Conservation (phyloP, 2,329 filamentous ascomycete species). For the Podosphaera xanthii region DNA sequence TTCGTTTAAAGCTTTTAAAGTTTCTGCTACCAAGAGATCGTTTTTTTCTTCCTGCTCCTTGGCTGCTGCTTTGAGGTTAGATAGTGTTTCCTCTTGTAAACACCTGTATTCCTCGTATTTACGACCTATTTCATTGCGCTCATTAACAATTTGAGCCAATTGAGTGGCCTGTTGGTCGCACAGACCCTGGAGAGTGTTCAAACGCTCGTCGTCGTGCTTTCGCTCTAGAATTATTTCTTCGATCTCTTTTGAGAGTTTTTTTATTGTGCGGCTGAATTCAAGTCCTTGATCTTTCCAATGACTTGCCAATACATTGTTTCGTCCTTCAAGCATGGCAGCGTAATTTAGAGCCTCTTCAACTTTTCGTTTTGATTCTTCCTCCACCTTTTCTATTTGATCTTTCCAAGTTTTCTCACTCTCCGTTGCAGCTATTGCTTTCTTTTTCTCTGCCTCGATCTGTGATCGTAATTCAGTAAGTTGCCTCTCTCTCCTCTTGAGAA, state of each 20-base stretch:
- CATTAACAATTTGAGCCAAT: conserved; percentile 32
- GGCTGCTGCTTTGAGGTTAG: conserved; percentile 34
- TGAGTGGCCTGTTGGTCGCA: conserved; percentile 53
- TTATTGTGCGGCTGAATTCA: conserved; percentile 30
- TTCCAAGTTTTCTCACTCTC: conserved; percentile 37
- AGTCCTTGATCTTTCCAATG: conserved; percentile 46
- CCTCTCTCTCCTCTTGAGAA: conserved; percentile 49
- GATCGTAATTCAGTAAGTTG: conserved; percentile 47
- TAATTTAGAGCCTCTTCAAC: conserved; percentile 42
- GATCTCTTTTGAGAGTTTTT: conserved; percentile 29
- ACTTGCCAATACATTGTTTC: conserved; percentile 41
- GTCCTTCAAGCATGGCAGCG: conserved; percentile 44
- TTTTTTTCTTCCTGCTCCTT: conserved; percentile 36
- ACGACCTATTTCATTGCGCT: conserved; percentile 36
- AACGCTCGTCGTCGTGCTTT: conserved; percentile 36
- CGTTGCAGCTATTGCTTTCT: conserved; percentile 34
- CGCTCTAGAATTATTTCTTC: conserved; percentile 30
- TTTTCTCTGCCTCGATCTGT: conserved; percentile 39
- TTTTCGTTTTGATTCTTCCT: conserved; percentile 34
- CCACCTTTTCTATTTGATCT: conserved; percentile 38
- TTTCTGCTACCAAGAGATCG: conserved; percentile 31
- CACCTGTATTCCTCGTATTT: conserved; percentile 42
- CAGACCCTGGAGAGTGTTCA: conserved; percentile 40
- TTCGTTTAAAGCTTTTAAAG: conserved; percentile 38
- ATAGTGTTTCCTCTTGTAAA: conserved; percentile 37